Percentiles rank a stretch among this genome's conserved stretches.
Conservation (phyloP, 208 protist species). For the Acanthamoeba divionensis region DNA sequence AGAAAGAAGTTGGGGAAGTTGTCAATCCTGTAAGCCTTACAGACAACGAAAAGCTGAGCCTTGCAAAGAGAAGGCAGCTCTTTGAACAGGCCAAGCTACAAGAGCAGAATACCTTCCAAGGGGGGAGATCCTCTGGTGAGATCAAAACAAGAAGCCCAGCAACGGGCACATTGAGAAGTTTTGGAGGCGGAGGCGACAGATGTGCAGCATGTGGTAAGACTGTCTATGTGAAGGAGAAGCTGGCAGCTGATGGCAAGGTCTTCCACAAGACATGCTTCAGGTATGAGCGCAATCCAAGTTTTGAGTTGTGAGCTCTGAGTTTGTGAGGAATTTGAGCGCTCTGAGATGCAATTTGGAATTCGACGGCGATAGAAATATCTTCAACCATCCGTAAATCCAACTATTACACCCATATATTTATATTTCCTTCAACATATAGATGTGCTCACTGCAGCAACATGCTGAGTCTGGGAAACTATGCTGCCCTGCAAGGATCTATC, state of each 20-base stretch:
- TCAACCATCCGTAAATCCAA: background rate
- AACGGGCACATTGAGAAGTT: background rate
- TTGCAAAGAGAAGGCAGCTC: no score
- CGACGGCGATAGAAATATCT: background rate
- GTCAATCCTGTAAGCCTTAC: no score
- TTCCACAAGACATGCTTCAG: slow-evolving; percentile 73
- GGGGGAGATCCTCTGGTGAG: background rate
- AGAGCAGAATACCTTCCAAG: background rate
- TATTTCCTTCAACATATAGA: background rate
- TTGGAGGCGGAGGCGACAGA: background rate
- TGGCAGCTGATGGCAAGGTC: slow-evolving; percentile 57
- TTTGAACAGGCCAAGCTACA: no score
- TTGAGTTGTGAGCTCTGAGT: background rate
- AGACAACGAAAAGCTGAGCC: no score
- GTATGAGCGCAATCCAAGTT: no score
- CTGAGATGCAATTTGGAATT: background rate
- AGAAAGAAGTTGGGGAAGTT: no score
- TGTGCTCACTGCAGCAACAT: slow-evolving; percentile 71
- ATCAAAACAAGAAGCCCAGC: background rate
- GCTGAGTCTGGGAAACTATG: slow-evolving; percentile 68
- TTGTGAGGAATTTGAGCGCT: background rate
- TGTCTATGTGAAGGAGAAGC: slow-evolving; percentile 67
- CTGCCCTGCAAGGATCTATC: slow-evolving; percentile 65
- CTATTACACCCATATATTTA: background rate
- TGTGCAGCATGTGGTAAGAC: slow-evolving; percentile 64